Percentiles rank a stretch among this genome's conserved stretches.
These are phyloP conservation scores for Chlamydomonas urium DNA, from an alignment of 139 green algal genomes.

Conservation along the genomic window DNA sequence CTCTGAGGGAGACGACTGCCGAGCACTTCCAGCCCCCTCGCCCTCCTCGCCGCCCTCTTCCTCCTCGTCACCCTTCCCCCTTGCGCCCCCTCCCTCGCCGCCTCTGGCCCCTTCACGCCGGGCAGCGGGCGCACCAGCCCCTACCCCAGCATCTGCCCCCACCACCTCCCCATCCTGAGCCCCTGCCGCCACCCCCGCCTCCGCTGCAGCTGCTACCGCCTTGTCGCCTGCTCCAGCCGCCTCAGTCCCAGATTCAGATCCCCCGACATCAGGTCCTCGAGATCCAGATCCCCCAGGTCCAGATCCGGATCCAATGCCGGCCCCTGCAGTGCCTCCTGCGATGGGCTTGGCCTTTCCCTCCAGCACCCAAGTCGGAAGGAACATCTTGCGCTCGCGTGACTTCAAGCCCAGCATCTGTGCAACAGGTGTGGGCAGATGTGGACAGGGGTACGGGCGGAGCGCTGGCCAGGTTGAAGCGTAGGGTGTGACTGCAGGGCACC, in stretches of 20 bases:
- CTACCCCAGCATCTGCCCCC: too few species aligned
- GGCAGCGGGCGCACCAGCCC: too few species aligned
- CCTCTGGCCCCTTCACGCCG: too few species aligned
- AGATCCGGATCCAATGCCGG: too few species aligned
- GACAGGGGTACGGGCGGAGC: background rate
- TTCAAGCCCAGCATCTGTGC: background rate
- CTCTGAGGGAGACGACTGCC: too few species aligned
- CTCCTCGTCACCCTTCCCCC: too few species aligned
- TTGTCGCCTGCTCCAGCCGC: background rate
- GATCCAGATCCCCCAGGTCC: too few species aligned
- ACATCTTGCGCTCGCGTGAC: conserved; percentile 19
- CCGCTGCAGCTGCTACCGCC: background rate
- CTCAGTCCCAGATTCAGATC: background rate
- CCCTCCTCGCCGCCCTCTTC: background rate
- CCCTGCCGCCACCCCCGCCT: too few species aligned
- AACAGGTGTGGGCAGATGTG: background rate
- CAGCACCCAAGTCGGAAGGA: conserved; percentile 19
- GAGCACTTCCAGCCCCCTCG: background rate
- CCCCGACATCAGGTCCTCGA: background rate
- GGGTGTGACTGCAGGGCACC: background rate
- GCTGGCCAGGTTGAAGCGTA: background rate
- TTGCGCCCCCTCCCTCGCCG: too few species aligned
- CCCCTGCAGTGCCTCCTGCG: too few species aligned
- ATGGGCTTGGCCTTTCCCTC: background rate
- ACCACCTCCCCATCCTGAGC: too few species aligned